Evolutionary conservation across 768 basidiomycete genomes (phyloP), one percentile per base, ranked within the genome.

Genomic region (Hemileccinum rubropunctum): DNA sequence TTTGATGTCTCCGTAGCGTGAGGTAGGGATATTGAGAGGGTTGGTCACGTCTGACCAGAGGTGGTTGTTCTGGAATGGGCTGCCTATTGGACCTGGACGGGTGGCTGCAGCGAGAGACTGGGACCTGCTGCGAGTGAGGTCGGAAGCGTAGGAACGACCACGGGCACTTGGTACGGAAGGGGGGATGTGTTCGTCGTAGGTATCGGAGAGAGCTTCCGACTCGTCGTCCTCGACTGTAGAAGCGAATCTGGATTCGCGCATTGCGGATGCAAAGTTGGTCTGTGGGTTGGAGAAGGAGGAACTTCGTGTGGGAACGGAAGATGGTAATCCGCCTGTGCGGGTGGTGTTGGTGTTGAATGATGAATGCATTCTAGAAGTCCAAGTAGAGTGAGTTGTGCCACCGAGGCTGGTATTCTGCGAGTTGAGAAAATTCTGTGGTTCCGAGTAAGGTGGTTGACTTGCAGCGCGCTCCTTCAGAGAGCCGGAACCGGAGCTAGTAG

Each of bases 171-270:
- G 50, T 17, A 77, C 63, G 15, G 77, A 75, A 4, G 79, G 68
- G 27, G 71, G 73, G 6, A 78, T 63, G 56, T 70, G 74, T 30
- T 84, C 80, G 39, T 86, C 84, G 59, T 83, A 83, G 39, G 76
- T 77, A 61, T 87, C 84, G 42, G 78, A 79, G 20, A 81, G 68
- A 6, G 69, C 70, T 46, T 87, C 86, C 1, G 79, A 80, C 67
- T 91, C 88, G 65, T 91, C 88, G 57, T 91, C 88, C 70, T 91
- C 89, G 57, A 86, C 81, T 1, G 87, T 91, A 20, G 86, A 88
- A 6, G 84, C 78, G 66, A 91, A 90, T 28, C 81, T 71, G 7
- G 74, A 69, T 47, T 84, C 85, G 36, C 84, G 81, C 79, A 88
- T 82, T 34, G 78, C 73, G 23, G 83, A 81, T 18, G 77, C 70